Evolutionary conservation across 768 basidiomycete genomes (phyloP), one percentile per base, ranked within the genome.

Genomic region (Xanthoconium stramineum): DNA sequence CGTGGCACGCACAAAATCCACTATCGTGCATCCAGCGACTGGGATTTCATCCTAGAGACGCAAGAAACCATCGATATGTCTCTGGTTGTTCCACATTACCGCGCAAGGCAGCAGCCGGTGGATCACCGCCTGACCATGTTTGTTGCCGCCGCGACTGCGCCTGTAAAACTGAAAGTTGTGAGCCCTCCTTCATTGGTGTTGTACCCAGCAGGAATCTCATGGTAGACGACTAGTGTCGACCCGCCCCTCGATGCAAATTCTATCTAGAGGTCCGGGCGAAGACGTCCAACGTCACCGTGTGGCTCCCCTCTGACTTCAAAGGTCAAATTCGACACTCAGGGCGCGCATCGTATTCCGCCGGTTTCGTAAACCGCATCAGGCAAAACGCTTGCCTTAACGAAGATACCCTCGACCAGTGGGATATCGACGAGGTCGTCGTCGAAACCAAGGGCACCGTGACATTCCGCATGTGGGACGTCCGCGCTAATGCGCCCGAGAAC

Each of bases 401-500:
- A 37, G 69, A 72, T 37, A 71, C 71, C 9, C 65, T 54, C 3
- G 72, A 72, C 19, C 56, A 63, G 35, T 66, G 68, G 60, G 72
- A 76, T 47, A 79, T 80, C 53, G 89, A 91, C 65, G 81, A 84
- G 64, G 82, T 89, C 47, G 71, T 84, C 47, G 79, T 90, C 8
- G 70, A 73, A 43, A 87, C 88, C n/a, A 62, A 65, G 17, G 88
- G 89, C 17, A 72, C 69, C 42, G 78, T 91, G 53, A 80, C 78
- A 4, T 86, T 91, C 69, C 82, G 83, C 32, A 89, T 89, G 88
- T 91, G 89, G 89, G 86, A 91, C 68, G 79, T 86, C 51, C 78
- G 80, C 58, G 82, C 83, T 15, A 78, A 80, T 60, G 77, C 81
- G 44, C 83, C 87, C 19, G 89, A 91, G 68, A 82, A 79, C 45